phyloP scores from a whole-genome alignment of 208 protist genomes.

The Trypanosomatidae sp. region DNA sequence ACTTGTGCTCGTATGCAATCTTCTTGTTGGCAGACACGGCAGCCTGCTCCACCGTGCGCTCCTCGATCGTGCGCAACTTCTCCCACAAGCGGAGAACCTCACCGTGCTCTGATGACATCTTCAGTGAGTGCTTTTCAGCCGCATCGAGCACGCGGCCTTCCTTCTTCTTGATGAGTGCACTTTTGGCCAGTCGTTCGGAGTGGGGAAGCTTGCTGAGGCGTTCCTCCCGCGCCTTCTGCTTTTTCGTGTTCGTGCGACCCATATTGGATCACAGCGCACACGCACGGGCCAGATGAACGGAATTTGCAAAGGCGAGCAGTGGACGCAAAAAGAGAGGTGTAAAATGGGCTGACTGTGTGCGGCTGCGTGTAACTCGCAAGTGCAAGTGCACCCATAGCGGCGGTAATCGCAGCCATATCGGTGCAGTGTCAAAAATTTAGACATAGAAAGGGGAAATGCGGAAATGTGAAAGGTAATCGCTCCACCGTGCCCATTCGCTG shows the following conservation, averaged over 20 bases:
- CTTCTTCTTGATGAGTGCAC: constrained; percentile 88
- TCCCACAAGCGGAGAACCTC: constrained; percentile 90
- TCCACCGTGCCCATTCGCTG: neutral
- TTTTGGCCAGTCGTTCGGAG: constrained; percentile 74
- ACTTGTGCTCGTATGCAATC: constrained; percentile 82
- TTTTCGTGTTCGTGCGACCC: constrained; percentile 82
- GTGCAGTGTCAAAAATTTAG: neutral
- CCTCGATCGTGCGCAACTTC: constrained; percentile 57
- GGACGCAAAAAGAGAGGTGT: too few relatives aligned
- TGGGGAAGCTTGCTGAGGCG: constrained; percentile 69
- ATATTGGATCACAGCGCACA: constrained; percentile 30
- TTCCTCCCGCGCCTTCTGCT: constrained; percentile 62
- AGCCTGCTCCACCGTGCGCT: constrained; percentile 15
- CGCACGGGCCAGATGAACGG: neutral
- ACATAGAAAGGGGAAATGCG: neutral
- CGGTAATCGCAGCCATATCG: neutral
- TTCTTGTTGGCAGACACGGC: constrained; percentile 32
- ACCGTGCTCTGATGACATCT: constrained; percentile 87
- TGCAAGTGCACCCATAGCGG: neutral
- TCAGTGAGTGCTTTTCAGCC: constrained; percentile 85
- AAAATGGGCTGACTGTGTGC: neutral
- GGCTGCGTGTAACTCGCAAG: neutral
- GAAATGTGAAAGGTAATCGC: neutral
- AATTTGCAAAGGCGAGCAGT: neutral
- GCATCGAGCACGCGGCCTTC: constrained; percentile 84